phyloP scores from a whole-genome alignment of 2,329 filamentous ascomycete species.

The Diaporthe ampelina region DNA sequence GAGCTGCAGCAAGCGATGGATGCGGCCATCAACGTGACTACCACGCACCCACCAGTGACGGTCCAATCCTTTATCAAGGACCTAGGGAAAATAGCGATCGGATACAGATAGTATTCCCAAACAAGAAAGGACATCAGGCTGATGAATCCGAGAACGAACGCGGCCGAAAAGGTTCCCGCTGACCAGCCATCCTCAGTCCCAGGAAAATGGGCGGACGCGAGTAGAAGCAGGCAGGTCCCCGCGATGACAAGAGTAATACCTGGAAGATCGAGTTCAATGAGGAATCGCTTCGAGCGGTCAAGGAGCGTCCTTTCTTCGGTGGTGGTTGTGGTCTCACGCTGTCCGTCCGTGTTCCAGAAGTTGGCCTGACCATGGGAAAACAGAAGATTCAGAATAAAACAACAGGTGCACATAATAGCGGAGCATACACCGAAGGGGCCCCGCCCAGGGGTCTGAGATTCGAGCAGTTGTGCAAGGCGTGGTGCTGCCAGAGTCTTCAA shows the following conservation, averaged over 20 bases:
- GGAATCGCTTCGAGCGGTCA: neutral
- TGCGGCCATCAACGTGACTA: neutral
- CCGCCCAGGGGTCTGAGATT: neutral
- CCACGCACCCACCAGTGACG: neutral
- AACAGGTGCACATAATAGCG: neutral
- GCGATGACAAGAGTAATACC: neutral
- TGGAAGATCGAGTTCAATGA: neutral
- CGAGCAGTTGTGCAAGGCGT: neutral
- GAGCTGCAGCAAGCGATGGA: neutral
- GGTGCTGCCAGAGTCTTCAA: neutral
- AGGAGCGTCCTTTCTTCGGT: neutral
- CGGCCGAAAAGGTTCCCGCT: neutral
- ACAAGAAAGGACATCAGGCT: neutral
- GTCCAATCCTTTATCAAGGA: neutral
- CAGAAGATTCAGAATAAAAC: too few relatives aligned
- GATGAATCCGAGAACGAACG: neutral
- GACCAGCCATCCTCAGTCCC: neutral
- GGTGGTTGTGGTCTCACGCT: neutral
- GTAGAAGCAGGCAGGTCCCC: neutral
- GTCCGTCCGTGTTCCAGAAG: neutral
- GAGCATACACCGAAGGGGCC: neutral
- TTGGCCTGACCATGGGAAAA: neutral
- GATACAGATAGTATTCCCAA: neutral
- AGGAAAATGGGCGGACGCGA: neutral
- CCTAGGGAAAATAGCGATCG: neutral